Percentiles rank a stretch among this genome's conserved stretches.
phyloP scores from a whole-genome alignment of 257 asterid genomes.

The Primulina huaijiensis region DNA sequence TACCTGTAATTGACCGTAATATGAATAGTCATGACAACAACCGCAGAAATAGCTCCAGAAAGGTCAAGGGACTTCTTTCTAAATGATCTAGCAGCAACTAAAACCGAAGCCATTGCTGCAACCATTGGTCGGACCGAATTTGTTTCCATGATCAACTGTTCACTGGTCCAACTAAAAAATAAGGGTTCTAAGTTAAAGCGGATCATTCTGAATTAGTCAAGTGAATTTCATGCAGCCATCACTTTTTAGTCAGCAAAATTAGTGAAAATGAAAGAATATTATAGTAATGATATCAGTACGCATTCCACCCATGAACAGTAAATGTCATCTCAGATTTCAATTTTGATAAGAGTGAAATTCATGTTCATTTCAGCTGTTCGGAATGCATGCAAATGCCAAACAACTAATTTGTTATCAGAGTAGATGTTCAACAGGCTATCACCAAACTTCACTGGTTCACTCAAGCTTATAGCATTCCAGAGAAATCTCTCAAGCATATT shows the following conservation, averaged over 20 bases:
- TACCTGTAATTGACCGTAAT: conserved; percentile 73
- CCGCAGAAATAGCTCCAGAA: conserved; percentile 79
- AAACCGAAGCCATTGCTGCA: conserved; percentile 54
- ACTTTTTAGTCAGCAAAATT: conserved; percentile 7
- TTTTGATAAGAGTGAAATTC: background rate
- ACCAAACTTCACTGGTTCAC: background rate
- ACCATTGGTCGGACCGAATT: conserved; percentile 42
- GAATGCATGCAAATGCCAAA: background rate
- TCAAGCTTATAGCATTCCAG: background rate
- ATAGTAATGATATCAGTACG: background rate
- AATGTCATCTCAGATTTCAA: background rate
- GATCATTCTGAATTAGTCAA: conserved; percentile 18
- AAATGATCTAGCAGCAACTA: conserved; percentile 56
- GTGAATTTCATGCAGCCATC: background rate
- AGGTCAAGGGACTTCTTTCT: conserved; percentile 71
- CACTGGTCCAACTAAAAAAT: conserved; percentile 9
- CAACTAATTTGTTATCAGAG: background rate
- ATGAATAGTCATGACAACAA: conserved; percentile 72
- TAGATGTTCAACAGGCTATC: too few species aligned
- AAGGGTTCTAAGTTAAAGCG: conserved; percentile 13
- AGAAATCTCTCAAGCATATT: conserved; percentile 4
- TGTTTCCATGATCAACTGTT: conserved; percentile 38
- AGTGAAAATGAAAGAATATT: conserved; percentile 17
- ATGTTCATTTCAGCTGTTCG: background rate
- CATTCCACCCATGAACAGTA: background rate